These are phyloP conservation scores for Trametes sp. DNA, from an alignment of 1,284 basidiomycete species.

Conservation along the genomic window DNA sequence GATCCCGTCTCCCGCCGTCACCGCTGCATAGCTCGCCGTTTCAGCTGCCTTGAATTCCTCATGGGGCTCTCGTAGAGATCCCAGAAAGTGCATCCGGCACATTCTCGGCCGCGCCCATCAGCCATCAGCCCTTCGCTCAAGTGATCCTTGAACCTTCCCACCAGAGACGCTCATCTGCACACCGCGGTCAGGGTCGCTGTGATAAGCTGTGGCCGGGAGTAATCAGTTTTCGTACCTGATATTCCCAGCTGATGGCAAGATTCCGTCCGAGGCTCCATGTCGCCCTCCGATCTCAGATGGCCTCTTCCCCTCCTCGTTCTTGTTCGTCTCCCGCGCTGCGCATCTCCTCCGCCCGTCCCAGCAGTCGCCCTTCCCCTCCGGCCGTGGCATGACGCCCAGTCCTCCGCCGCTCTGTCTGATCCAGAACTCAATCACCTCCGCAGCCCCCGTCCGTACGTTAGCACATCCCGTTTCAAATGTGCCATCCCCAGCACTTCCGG, in stretches of 20 bases:
- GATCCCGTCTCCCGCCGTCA: background rate
- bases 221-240: slow-evolving; percentile 31
- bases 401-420: slow-evolving; percentile 2
- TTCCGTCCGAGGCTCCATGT: slow-evolving; percentile 13
- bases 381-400: background rate
- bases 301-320: slow-evolving; percentile 1
- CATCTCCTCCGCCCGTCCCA: background rate
- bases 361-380: background rate
- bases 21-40: background rate
- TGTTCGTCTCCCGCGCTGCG: slow-evolving; percentile 8
- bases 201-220: slow-evolving; percentile 36
- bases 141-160: slow-evolving; percentile 25
- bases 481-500: slow-evolving; percentile 17
- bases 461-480: slow-evolving; percentile 14
- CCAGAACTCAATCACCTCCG: slow-evolving; percentile 25
- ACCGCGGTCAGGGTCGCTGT: slow-evolving; percentile 32
- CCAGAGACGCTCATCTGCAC: slow-evolving; percentile 15
- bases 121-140: slow-evolving; percentile 24
- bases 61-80: too few relatives aligned
- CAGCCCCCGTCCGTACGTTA: slow-evolving; percentile 13
- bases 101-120: slow-evolving; percentile 25
- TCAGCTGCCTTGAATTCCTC: too few relatives aligned
- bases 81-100: too few relatives aligned
- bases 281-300: slow-evolving; percentile 23
- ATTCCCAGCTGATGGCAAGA: slow-evolving; percentile 24